Evolutionary conservation across 2,329 filamentous ascomycete species (phyloP).

Genomic region (Paramyrothecium roridum): DNA sequence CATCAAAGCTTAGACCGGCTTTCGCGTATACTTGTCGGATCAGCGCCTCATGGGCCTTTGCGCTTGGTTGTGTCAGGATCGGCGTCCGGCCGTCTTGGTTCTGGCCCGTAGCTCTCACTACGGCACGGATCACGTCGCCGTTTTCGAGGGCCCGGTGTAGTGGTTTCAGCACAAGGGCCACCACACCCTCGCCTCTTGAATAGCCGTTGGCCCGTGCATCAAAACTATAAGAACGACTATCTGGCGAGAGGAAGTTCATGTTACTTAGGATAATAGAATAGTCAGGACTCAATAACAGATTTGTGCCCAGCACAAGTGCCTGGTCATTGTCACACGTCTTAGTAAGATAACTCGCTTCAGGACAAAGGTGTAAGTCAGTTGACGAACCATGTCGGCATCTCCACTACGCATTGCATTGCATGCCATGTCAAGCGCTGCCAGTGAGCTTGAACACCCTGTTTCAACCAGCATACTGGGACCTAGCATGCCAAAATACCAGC

Average conservation of each 20-base stretch:
- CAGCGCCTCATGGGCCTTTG: slow-evolving; percentile 11
- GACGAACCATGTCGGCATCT: slow-evolving; percentile 1
- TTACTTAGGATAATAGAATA: slow-evolving; percentile 2
- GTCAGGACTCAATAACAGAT: slow-evolving; percentile 14
- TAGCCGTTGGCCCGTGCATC: slow-evolving; percentile 28
- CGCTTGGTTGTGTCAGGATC: slow-evolving; percentile 29
- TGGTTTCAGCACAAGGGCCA: slow-evolving; percentile 45
- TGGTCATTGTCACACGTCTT: slow-evolving; percentile 1
- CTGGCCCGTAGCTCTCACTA: slow-evolving; percentile 21
- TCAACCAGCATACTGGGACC: slow-evolving; percentile 28
- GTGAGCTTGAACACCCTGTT: slow-evolving; percentile 28
- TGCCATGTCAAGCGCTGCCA: slow-evolving; percentile 25
- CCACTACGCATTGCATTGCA: slow-evolving; percentile 14
- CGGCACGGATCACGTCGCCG: slow-evolving; percentile 32
- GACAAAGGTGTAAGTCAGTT: background rate
- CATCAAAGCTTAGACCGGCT: slow-evolving; percentile 18
- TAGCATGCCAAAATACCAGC: slow-evolving; percentile 30
- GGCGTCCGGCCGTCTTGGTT: slow-evolving; percentile 38
- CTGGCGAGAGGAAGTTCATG: slow-evolving; percentile 13
- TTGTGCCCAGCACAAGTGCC: slow-evolving; percentile 19
- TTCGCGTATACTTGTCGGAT: slow-evolving; percentile 23
- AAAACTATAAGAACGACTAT: slow-evolving; percentile 25
- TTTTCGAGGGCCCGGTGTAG: slow-evolving; percentile 41
- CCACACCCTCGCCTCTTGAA: slow-evolving; percentile 20
- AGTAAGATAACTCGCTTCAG: background rate